Evolutionary conservation across 2,329 filamentous ascomycete species (phyloP).

Genomic region (Pseudogymnoascus sp.): DNA sequence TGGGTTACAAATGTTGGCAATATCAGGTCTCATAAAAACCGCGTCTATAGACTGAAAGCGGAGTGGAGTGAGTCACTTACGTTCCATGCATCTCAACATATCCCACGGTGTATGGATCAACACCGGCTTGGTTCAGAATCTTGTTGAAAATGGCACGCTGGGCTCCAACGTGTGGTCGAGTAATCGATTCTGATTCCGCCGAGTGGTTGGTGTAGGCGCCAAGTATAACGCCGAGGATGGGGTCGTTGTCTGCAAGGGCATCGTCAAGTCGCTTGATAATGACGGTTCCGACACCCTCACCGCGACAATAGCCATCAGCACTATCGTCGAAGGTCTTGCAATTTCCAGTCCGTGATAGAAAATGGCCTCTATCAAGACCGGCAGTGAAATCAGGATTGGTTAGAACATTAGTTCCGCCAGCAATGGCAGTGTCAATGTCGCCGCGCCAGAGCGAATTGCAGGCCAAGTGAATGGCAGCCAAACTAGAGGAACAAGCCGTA

Average conservation of each 20-base stretch:
- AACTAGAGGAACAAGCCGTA: conserved; percentile 29
- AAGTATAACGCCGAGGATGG: conserved; percentile 46
- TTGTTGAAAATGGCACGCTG: no score
- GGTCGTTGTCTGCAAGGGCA: conserved; percentile 41
- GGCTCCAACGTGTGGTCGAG: no score
- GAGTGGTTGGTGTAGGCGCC: conserved; percentile 72
- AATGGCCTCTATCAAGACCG: neutral
- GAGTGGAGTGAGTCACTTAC: no score
- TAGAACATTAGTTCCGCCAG: neutral
- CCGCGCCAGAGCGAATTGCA: neutral
- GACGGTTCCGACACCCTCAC: conserved; percentile 38
- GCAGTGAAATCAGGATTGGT: neutral
- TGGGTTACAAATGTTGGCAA: no score
- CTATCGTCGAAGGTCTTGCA: conserved; percentile 39
- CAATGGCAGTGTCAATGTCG: neutral
- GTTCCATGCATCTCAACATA: conserved; percentile 85
- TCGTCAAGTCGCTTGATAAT: conserved; percentile 39
- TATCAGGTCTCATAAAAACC: no score
- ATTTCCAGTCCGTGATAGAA: conserved; percentile 23
- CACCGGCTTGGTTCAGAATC: conserved; percentile 17
- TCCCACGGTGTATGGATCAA: conserved; percentile 68
- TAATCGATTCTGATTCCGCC: conserved; percentile 38
- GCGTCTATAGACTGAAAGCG: no score
- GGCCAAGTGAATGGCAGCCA: conserved; percentile 20
- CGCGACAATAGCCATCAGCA: conserved; percentile 44